Percentiles rank a stretch among this genome's conserved stretches.
Evolutionary conservation across 345 rosid species (phyloP).

Genomic region (Clausena lansium): DNA sequence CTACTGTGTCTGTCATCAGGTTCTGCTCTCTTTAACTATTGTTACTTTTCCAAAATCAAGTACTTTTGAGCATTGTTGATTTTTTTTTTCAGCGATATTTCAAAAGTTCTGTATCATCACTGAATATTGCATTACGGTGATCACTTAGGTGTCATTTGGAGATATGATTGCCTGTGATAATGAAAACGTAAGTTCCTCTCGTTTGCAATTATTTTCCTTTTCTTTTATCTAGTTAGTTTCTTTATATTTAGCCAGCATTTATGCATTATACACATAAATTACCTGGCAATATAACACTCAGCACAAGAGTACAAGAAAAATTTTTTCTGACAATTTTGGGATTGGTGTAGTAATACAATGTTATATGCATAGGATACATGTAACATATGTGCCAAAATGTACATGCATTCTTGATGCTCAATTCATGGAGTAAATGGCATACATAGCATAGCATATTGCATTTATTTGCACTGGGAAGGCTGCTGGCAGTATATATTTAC

Average conservation of each 20-base stretch:
- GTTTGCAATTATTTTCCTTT: neutral
- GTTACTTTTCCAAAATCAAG: constrained; percentile 2
- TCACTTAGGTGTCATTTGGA: constrained; percentile 85
- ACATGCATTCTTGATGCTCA: neutral
- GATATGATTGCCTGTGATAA: constrained; percentile 99
- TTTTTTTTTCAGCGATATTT: neutral
- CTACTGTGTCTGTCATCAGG: constrained; percentile 99
- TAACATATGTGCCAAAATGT: neutral
- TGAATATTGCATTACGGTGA: constrained; percentile 12
- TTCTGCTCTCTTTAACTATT: constrained; percentile 27
- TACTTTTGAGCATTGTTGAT: constrained; percentile 6
- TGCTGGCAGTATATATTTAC: neutral
- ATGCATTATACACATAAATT: neutral
- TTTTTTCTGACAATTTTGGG: neutral
- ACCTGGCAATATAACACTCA: neutral
- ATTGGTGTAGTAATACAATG: neutral
- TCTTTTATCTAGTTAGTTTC: neutral
- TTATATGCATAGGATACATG: neutral
- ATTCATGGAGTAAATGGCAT: neutral
- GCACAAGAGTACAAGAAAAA: neutral
- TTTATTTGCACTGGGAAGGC: neutral
- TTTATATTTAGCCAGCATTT: neutral
- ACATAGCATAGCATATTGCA: neutral
- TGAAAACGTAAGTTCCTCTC: constrained; percentile 67
- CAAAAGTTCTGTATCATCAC: constrained; percentile 6